Evolutionary conservation across 257 asterid genomes (phyloP).

Genomic region (Prunella vulgaris): DNA sequence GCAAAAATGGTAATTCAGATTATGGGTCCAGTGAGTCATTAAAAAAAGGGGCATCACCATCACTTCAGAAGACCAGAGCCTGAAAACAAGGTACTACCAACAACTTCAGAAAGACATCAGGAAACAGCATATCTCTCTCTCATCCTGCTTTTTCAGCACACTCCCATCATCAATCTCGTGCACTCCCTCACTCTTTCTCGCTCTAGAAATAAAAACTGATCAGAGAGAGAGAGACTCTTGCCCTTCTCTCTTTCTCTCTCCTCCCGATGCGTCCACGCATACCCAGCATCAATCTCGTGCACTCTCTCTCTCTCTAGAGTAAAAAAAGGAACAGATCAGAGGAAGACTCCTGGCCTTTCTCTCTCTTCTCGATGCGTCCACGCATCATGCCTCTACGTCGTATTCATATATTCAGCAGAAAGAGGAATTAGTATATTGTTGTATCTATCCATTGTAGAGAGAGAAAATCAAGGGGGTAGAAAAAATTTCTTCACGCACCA

Average conservation of each 20-base stretch:
- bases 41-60: conserved; percentile 34
- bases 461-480: neutral
- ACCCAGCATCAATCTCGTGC: neutral
- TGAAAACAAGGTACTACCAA: conserved; percentile 33
- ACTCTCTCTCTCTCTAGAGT: conserved; percentile 18
- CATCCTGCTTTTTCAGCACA: conserved; percentile 40
- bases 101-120: conserved; percentile 36
- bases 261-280: neutral
- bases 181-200: neutral
- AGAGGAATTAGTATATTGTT: neutral
- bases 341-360: conserved; percentile 5
- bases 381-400: conserved; percentile 18
- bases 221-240: neutral
- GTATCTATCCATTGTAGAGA: neutral
- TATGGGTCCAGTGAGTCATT: conserved; percentile 1
- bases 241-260: neutral
- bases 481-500: conserved; percentile 19
- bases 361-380: conserved; percentile 9
- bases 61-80: conserved; percentile 37
- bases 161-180: conserved; percentile 25
- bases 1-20: conserved; percentile 19
- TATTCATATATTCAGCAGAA: conserved; percentile 10
- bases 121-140: conserved; percentile 15
- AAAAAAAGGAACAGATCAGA: neutral
- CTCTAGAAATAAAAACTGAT: neutral